Conservation (phyloP, 108 stramenopile species). For the Asterionellopsis glacialis region DNA sequence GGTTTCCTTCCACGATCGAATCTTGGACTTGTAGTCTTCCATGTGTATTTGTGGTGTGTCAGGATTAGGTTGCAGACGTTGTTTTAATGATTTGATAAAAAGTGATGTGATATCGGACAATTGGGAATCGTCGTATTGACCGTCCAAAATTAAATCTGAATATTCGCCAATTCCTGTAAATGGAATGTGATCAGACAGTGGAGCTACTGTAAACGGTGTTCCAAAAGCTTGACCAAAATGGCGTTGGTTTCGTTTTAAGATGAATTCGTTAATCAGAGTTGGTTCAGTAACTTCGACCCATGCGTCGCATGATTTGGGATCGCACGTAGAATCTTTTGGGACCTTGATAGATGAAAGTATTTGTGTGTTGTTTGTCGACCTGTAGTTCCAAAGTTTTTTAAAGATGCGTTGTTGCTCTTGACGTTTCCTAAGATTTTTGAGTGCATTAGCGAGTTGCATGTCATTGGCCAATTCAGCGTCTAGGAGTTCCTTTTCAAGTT, state of each 20-base stretch:
- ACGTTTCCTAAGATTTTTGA: not conserved
- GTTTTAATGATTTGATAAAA: too few species aligned
- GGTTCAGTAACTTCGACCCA: not conserved
- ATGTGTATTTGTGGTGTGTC: too few species aligned
- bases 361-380: not conserved
- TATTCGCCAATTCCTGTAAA: too few species aligned
- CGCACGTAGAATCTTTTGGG: not conserved
- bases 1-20: too few species aligned
- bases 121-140: not conserved
- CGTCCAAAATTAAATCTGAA: not conserved
- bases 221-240: not conserved
- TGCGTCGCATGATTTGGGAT: not conserved
- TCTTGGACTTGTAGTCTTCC: too few species aligned
- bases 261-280: too few species aligned
- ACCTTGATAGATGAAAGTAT: not conserved
- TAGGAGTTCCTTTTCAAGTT: too few species aligned
- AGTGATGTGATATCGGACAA: not conserved
- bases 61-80: too few species aligned
- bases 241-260: not conserved
- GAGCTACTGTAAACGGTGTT: not conserved
- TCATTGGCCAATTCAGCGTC: not conserved
- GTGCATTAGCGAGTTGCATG: not conserved
- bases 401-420: not conserved
- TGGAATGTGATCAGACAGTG: too few species aligned
- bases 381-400: not conserved